Base-by-base conservation (phyloP, 805 yeast genomes). In the Huiozyma naganishii region DNA sequence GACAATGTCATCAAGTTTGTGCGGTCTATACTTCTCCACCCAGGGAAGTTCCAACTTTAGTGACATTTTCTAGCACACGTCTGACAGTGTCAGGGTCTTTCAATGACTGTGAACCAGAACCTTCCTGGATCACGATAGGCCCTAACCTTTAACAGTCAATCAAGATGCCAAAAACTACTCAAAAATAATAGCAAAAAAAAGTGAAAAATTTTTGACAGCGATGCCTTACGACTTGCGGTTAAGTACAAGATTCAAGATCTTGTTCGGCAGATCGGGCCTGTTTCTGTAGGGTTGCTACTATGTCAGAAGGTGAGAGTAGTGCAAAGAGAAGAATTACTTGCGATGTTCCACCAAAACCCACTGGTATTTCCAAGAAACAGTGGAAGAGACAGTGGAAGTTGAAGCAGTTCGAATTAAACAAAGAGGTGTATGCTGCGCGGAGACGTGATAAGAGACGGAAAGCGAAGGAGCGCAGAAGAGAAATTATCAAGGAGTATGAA, bases 11-110 rank as follows among this genome's bases (percentile, higher is more conserved):
- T 77, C 75, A 29, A 92, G 68, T 13, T 70, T 62, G 34, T 73
- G 69, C 0, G 98, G 98, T 48, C 98, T 77, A 60, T 92, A 92
- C 59, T 92, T 92, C 57, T 92, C 98, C n/a, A 92, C 97, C 94
- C 87, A 66, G 2, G 70, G 70, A 10, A 66, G 48, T 45, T 64
- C 65, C 36, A 65, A 49, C 6, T 46, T 47, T 43, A 53, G n/a
- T 3, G 34, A 10, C 10, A 32, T 32, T 10, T 4, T 17, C 23
- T 17, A 17, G 29, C 38, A 17, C n/a, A 27, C 17, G 37, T n/a
- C n/a, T 17, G n/a, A n/a, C 17, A 27, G 28, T 11, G 8, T 37
- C 8, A 11, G n/a, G 27, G 28, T 10, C 11, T n/a, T 4, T 10
- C 28, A 9, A 23, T 11, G 28, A 11, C 9, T 7, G n/a, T 2